Conservation (phyloP, 768 basidiomycete species). For the Lactarius hatsudake region DNA sequence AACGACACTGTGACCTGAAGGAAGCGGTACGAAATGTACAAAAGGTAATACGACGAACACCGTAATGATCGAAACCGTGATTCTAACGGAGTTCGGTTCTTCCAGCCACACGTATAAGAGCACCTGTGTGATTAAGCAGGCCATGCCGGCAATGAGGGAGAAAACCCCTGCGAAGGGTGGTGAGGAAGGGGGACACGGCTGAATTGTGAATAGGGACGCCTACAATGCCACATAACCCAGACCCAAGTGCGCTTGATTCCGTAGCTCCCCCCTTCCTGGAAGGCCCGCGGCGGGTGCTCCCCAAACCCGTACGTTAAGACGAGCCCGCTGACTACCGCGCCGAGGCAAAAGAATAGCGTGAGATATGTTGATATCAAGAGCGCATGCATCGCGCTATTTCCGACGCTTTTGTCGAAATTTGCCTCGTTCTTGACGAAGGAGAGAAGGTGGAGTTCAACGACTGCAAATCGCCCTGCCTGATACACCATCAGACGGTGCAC, state of each 20-base stretch:
- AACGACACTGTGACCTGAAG: not conserved
- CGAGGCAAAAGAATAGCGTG: conserved; percentile 22
- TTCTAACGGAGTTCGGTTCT: conserved; percentile 12
- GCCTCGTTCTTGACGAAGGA: conserved; percentile 12
- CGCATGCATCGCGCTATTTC: not conserved
- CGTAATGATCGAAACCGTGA: conserved; percentile 11
- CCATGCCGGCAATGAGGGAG: conserved; percentile 2
- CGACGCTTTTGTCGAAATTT: not conserved
- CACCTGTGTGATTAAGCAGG: conserved; percentile 10
- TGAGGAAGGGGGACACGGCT: not conserved
- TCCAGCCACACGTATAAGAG: conserved; percentile 19
- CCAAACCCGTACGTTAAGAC: conserved; percentile 22
- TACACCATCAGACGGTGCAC: not conserved
- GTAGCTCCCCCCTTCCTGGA: conserved; percentile 4
- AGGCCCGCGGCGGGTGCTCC: conserved; percentile 16
- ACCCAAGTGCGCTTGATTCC: conserved; percentile 12
- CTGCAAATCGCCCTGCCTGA: conserved; percentile 21
- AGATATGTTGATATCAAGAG: conserved; percentile 23
- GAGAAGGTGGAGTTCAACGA: conserved; percentile 20
- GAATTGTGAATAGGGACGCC: not conserved
- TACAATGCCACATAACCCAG: conserved; percentile 24
- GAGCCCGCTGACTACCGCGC: conserved; percentile 22
- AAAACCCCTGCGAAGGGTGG: conserved; percentile 9
- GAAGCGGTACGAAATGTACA: conserved; percentile 10
- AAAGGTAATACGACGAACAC: conserved; percentile 13